Evolutionary conservation across 2,329 filamentous ascomycete species (phyloP), one percentile per base, ranked within the genome.

Genomic region (Ophiostoma montium): DNA sequence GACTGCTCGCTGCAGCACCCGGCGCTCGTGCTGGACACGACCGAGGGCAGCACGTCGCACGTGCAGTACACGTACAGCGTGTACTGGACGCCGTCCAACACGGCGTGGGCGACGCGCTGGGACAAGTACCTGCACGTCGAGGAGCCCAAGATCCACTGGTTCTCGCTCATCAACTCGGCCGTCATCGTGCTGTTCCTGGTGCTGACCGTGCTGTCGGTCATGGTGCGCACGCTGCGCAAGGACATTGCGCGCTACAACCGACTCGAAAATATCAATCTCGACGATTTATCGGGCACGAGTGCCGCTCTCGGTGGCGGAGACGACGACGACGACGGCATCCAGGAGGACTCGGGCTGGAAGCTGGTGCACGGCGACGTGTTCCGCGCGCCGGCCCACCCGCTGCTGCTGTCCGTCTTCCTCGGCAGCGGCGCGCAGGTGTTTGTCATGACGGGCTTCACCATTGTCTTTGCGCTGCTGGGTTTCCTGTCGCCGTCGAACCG

Each of bases 291-390:
- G 36, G 86, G 85, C 36, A 86, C 82, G 3, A 84, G 80, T 35
- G 81, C 75, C 10, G 71, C 88, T 6, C 31, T 35, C 9, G 45
- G 23, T 27, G 23, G 23, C 8, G 23, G 23, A 5, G 23, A 23
- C n/a, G 42, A 44, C 30, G 42, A 44, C 6, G 90, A 95, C 57
- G 90, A 96, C 59, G 90, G 89, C 32, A 86, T 96, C 1, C 89
- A 95, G 64, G 92, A 98, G 61, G 92, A 98, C 64, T 95, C 89
- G 10, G 92, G 92, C 53, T 98, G 92, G 92, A 98, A 98, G 67
- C 70, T 98, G 44, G 89, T 98, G 1, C 92, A 98, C 59, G 92
- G 92, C 48, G 92, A 98, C 63, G 90, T 96, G 31, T 98, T 98
- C 74, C 84, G 92, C 50, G 81, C 83, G 11, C 92, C 92, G 3